phyloP scores from a whole-genome alignment of 2,329 filamentous ascomycete species.

The Capronia americana region DNA sequence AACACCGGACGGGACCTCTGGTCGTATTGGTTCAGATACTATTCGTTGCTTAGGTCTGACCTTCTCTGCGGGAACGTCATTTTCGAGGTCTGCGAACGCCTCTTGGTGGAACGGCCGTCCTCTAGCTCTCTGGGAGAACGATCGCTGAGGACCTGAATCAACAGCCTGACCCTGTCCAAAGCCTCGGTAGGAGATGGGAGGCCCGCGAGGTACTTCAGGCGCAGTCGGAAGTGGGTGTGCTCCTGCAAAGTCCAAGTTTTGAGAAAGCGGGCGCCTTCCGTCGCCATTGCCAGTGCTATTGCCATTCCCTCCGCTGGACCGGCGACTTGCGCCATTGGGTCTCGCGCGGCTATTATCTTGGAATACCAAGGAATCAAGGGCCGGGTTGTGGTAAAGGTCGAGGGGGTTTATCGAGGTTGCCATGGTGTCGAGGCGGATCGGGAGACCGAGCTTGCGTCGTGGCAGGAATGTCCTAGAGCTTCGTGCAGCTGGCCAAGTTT shows the following conservation, averaged over 20 bases:
- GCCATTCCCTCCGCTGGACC: constrained; percentile 11
- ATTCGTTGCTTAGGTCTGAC: constrained; percentile 21
- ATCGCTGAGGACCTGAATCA: constrained; percentile 36
- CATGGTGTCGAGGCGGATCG: constrained; percentile 14
- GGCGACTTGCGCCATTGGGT: constrained; percentile 26
- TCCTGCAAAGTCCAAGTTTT: constrained; percentile 14
- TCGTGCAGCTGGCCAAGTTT: background rate
- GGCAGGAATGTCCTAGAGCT: background rate
- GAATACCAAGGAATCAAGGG: constrained; percentile 33
- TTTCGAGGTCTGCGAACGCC: constrained; percentile 37
- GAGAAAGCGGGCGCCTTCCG: constrained; percentile 22
- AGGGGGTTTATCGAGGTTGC: constrained; percentile 38
- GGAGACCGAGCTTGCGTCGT: background rate
- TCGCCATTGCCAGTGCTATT: constrained; percentile 1
- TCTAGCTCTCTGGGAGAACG: constrained; percentile 41
- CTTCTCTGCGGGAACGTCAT: constrained; percentile 15
- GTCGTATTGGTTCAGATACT: constrained; percentile 11
- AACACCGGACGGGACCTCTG: constrained; percentile 1
- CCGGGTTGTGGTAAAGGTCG: constrained; percentile 38
- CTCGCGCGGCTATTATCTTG: constrained; percentile 16
- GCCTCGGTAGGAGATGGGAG: constrained; percentile 61
- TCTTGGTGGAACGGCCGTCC: constrained; percentile 38
- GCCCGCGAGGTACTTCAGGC: constrained; percentile 66
- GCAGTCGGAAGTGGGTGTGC: constrained; percentile 46
- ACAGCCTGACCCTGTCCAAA: constrained; percentile 52